Evolutionary conservation across 257 asterid genomes (phyloP).

Genomic region (Solanum virginianum): DNA sequence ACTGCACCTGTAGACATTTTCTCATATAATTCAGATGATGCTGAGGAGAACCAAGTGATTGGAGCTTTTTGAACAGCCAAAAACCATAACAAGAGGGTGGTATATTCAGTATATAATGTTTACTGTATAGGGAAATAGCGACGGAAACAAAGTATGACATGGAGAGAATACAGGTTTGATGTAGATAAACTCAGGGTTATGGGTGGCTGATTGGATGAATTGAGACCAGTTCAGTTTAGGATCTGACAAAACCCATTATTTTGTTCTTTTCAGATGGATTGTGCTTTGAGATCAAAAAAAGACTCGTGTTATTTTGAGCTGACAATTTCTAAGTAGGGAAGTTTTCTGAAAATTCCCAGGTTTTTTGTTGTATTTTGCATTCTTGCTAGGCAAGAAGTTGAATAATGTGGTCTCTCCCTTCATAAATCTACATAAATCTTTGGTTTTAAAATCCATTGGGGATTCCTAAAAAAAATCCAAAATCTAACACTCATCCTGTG

Average conservation of each 20-base stretch:
- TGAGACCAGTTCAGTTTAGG: neutral
- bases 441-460: neutral
- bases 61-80: conserved; percentile 17
- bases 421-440: neutral
- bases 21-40: conserved; percentile 46
- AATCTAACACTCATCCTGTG: neutral
- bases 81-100: neutral
- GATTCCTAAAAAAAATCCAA: neutral
- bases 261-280: neutral
- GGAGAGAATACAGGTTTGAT: neutral
- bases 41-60: conserved; percentile 20
- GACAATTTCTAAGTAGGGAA: neutral
- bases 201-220: neutral
- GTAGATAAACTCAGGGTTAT: neutral
- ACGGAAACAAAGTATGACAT: neutral
- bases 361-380: neutral
- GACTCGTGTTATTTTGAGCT: neutral
- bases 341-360: neutral
- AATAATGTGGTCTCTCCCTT: neutral
- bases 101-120: neutral
- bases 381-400: neutral
- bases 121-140: neutral
- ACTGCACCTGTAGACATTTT: conserved; percentile 68
- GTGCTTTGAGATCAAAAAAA: neutral
- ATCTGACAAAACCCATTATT: neutral